These are phyloP conservation scores for Capronia americana DNA, from an alignment of 2,329 filamentous ascomycete genomes.

Conservation along the genomic window DNA sequence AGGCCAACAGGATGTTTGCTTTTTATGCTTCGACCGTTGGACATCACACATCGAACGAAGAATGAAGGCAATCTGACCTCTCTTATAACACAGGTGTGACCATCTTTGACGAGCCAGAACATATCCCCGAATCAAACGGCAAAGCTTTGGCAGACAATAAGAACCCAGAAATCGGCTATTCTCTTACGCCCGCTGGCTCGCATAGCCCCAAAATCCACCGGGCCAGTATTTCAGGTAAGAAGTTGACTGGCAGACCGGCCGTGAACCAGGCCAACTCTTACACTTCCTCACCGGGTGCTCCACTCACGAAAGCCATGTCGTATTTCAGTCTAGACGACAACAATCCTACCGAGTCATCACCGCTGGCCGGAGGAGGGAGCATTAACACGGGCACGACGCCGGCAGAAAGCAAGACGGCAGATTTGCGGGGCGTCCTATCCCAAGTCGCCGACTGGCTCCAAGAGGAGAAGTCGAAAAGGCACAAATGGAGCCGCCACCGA, in stretches of 20 bases:
- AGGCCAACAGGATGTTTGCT: constrained; percentile 9
- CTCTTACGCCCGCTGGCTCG: constrained; percentile 32
- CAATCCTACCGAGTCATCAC: background rate
- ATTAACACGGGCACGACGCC: constrained; percentile 25
- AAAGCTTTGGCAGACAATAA: constrained; percentile 26
- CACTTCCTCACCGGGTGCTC: constrained; percentile 19
- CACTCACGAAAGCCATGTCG: constrained; percentile 32
- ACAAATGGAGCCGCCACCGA: constrained; percentile 58
- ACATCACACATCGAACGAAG: background rate
- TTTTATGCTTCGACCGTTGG: constrained; percentile 4
- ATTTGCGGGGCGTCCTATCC: constrained; percentile 59
- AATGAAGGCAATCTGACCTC: background rate
- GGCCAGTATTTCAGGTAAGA: constrained; percentile 41
- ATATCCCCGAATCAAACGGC: constrained; percentile 33
- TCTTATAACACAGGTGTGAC: constrained; percentile 36
- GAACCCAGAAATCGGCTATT: constrained; percentile 26
- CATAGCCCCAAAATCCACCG: constrained; percentile 35
- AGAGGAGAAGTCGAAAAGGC: constrained; percentile 74
- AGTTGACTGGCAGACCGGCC: constrained; percentile 39
- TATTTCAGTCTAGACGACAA: constrained; percentile 33
- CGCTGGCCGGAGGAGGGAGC: constrained; percentile 3
- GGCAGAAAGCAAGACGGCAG: constrained; percentile 32
- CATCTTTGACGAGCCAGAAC: constrained; percentile 41
- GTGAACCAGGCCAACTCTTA: constrained; percentile 28
- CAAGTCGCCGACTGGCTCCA: constrained; percentile 86